Evolutionary conservation across 2,329 filamentous ascomycete species (phyloP), one percentile per base, ranked within the genome.

Genomic region (Fusarium albidum): DNA sequence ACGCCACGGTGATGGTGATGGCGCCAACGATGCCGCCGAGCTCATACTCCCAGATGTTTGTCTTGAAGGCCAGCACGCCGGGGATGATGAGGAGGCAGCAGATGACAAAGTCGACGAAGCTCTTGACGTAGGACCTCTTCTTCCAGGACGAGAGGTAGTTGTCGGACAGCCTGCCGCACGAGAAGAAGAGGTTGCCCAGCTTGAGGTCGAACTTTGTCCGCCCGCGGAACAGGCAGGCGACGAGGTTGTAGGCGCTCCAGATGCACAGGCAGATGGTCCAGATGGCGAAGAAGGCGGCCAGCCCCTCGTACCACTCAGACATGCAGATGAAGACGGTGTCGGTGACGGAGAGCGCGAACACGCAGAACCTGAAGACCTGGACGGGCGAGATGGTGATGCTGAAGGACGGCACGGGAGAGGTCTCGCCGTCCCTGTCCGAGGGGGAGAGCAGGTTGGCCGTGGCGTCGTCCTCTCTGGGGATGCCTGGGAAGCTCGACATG

Each of bases 141-240:
- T 38, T 39, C 21, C 25, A 12, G 17, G 18, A 29, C 33, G 38
- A 2, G 8, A 9, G 25, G 9, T 31, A 54, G 38, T 42, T 9
- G 47, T 46, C 28, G 45, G 11, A 13, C 3, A 43, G 34, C 21
- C 49, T 57, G 7, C 59, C 65, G 14, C 53, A 54, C 11, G 53
- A 57, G 17, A 59, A 66, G 10, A 60, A 54, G 8, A 65, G 64
- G 33, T 41, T 52, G 6, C 63, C 65, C n/a, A 67, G 37, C n/a
- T 45, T 57, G 26, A 67, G 34, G 26, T 67, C 61, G 38, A 67
- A 61, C 27, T 58, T 58, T 42, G 53, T 37, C 17, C 34, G 26
- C 35, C 43, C 29, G 9, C 51, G 44, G 18, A 61, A 33, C 14
- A 58, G 31, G 41, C 47, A 33, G 10, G 34, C 49, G 27, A 53